These are phyloP conservation scores for Mycena crocata DNA, from an alignment of 768 basidiomycete species.

Conservation along the genomic window DNA sequence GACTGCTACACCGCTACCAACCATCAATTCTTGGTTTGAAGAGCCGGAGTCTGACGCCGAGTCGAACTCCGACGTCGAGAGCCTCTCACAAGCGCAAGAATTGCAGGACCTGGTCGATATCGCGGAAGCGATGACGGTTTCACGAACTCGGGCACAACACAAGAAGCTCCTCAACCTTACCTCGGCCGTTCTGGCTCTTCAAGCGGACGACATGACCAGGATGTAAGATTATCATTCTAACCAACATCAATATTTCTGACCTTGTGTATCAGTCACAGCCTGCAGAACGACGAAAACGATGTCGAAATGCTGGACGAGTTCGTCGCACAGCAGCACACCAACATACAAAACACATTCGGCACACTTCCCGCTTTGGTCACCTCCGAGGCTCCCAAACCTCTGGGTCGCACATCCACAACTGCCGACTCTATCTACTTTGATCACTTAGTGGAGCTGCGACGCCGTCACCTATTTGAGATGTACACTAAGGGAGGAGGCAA, in stretches of 20 bases:
- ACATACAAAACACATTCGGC: neutral
- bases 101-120: conserved; percentile 7
- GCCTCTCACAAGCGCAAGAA: conserved; percentile 3
- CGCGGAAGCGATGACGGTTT: neutral
- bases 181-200: conserved; percentile 12
- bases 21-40: conserved; percentile 9
- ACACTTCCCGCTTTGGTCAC: neutral
- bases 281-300: neutral
- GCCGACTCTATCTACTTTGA: conserved; percentile 9
- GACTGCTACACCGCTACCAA: neutral
- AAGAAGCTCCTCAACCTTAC: conserved; percentile 7
- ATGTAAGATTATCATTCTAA: neutral
- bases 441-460: conserved; percentile 19
- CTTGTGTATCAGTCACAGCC: neutral
- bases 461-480: conserved; percentile 26
- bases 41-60: neutral
- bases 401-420: neutral
- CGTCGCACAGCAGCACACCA: neutral
- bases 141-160: neutral
- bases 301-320: conserved; percentile 8
- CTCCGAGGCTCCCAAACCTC: conserved; percentile 8
- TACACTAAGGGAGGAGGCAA: conserved; percentile 34
- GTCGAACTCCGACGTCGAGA: neutral
- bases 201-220: conserved; percentile 25
- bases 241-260: neutral